Evolutionary conservation across 139 green algal genomes (phyloP).

Genomic region (Chlorella sorokiniana): DNA sequence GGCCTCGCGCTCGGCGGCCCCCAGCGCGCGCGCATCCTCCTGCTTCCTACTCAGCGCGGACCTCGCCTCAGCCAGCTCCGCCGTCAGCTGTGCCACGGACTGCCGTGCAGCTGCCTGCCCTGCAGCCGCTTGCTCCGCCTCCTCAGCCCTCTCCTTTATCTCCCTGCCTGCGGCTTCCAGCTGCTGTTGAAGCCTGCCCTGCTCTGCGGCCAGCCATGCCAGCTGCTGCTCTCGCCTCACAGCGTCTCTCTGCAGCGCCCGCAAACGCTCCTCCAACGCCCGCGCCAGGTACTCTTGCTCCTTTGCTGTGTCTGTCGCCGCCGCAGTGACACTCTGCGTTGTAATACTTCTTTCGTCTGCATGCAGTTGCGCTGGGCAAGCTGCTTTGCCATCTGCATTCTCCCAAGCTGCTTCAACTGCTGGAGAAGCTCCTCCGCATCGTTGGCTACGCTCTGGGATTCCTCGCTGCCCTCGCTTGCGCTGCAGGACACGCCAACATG

Average conservation of each 20-base stretch:
- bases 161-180: background rate
- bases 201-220: background rate
- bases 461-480: too few species aligned
- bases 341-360: too few species aligned
- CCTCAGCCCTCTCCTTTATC: background rate
- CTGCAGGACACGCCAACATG: too few species aligned
- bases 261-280: slow-evolving; percentile 7
- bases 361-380: too few species aligned
- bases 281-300: background rate
- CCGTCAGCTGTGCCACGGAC: background rate
- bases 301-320: too few species aligned
- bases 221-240: background rate
- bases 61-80: background rate
- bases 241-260: background rate
- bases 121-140: background rate
- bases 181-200: background rate
- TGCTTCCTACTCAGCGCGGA: background rate
- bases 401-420: too few species aligned
- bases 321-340: too few species aligned
- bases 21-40: slow-evolving; percentile 16
- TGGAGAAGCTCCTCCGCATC: too few species aligned
- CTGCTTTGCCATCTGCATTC: too few species aligned
- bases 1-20: slow-evolving; percentile 8
- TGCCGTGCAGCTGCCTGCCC: background rate
- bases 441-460: too few species aligned